Percentiles rank a stretch among this genome's conserved stretches.
Conservation (phyloP, 768 basidiomycete species). For the Kwoniella sp. region DNA sequence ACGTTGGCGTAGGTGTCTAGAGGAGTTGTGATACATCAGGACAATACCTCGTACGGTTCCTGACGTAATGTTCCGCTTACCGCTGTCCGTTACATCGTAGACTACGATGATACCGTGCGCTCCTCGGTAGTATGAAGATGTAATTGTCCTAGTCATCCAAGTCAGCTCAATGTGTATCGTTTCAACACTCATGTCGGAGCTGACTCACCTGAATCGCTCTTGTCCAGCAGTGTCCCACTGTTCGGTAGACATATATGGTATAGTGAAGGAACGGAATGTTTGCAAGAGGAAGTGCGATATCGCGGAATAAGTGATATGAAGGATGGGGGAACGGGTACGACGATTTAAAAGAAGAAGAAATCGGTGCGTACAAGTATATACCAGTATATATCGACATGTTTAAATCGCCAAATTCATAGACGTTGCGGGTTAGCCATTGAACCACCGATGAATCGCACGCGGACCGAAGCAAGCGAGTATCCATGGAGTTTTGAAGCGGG, state of each 20-base stretch:
- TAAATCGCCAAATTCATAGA: conserved; percentile 23
- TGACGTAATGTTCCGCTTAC: conserved; percentile 16
- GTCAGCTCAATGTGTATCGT: background rate
- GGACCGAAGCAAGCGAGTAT: conserved; percentile 6
- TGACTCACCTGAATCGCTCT: conserved; percentile 63
- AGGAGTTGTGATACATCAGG: background rate
- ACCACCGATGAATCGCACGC: conserved; percentile 9
- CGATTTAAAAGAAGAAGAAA: conserved; percentile 6
- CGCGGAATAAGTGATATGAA: conserved; percentile 1
- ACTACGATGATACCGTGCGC: conserved; percentile 88
- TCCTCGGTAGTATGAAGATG: conserved; percentile 97
- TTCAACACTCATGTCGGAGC: background rate
- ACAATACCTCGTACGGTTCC: background rate
- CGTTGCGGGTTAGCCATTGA: conserved; percentile 17
- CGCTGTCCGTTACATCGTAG: conserved; percentile 48
- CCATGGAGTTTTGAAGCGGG: conserved; percentile 12
- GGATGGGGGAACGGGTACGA: conserved; percentile 7
- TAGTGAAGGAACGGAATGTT: conserved; percentile 10
- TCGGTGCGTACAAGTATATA: conserved; percentile 25
- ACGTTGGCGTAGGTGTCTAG: conserved; percentile 62
- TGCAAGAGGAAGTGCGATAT: conserved; percentile 20
- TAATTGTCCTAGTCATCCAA: conserved; percentile 82
- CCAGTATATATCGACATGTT: conserved; percentile 10
- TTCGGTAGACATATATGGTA: conserved; percentile 16
- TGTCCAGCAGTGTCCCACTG: conserved; percentile 99